These are phyloP conservation scores for Austroboletus eburneus DNA, from an alignment of 768 basidiomycete species.

Conservation along the genomic window DNA sequence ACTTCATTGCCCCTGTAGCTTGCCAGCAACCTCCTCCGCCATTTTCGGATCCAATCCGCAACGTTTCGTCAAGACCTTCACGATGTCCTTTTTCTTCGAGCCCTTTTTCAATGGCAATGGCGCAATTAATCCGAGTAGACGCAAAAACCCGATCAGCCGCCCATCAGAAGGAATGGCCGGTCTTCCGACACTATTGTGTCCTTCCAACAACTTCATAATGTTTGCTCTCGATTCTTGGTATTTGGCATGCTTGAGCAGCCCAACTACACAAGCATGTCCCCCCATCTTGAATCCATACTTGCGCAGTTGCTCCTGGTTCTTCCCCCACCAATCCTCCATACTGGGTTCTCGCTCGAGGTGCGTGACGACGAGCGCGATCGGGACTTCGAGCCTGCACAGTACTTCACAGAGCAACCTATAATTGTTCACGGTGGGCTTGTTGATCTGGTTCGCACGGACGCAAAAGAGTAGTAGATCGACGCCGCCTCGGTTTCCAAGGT, in stretches of 20 bases:
- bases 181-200: slow-evolving; percentile 12
- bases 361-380: too few relatives aligned
- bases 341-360: slow-evolving; percentile 34
- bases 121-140: slow-evolving; percentile 21
- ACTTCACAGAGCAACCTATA: slow-evolving; percentile 41
- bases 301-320: slow-evolving; percentile 22
- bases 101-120: slow-evolving; percentile 22
- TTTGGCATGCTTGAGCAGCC: slow-evolving; percentile 26
- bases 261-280: slow-evolving; percentile 36
- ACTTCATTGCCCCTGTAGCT: too few relatives aligned
- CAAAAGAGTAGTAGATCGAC: too few relatives aligned
- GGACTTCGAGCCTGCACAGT: slow-evolving; percentile 34
- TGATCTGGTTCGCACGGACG: slow-evolving; percentile 40
- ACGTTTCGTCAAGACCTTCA: slow-evolving; percentile 27
- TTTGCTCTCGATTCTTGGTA: slow-evolving; percentile 21
- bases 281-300: slow-evolving; percentile 25
- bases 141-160: slow-evolving; percentile 27
- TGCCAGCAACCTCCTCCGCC: slow-evolving; percentile 21
- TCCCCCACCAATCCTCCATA: slow-evolving; percentile 35
- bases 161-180: slow-evolving; percentile 26
- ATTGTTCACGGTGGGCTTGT: slow-evolving; percentile 34
- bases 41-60: slow-evolving; percentile 19
- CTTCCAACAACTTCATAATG: slow-evolving; percentile 13
- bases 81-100: slow-evolving; percentile 20
- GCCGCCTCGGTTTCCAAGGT: slow-evolving; percentile 29